phyloP scores from a whole-genome alignment of 2,329 filamentous ascomycete genomes.

The Corinectria fuckeliana region DNA sequence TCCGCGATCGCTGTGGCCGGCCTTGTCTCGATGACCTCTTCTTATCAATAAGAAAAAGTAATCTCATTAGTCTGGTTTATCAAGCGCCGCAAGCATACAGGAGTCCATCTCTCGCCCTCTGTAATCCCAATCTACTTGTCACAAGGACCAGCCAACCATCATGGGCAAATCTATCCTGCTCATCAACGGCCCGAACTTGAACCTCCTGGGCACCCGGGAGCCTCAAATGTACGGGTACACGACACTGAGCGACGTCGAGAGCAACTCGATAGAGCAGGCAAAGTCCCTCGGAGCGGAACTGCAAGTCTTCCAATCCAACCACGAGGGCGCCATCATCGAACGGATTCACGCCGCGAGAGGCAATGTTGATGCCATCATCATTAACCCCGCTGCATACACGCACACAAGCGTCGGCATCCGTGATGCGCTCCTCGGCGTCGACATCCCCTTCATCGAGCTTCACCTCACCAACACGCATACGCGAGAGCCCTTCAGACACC shows the following conservation, averaged over 20 bases:
- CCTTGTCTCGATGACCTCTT: too few species aligned
- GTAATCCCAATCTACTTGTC: too few species aligned
- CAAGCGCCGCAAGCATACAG: too few species aligned
- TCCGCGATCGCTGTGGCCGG: too few species aligned
- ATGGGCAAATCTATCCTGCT: too few species aligned
- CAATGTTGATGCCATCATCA: constrained; percentile 15
- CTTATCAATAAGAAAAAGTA: too few species aligned
- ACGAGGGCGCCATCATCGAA: constrained; percentile 18
- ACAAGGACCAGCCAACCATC: too few species aligned
- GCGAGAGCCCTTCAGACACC: constrained; percentile 16
- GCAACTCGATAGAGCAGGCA: neutral
- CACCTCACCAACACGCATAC: constrained; percentile 21
- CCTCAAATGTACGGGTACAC: neutral
- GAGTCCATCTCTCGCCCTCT: too few species aligned
- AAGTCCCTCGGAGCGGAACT: neutral
- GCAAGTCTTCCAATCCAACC: neutral
- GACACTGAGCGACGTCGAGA: neutral
- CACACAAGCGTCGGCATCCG: constrained; percentile 20
- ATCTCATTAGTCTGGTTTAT: too few species aligned
- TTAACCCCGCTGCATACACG: constrained; percentile 21
- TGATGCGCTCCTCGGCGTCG: constrained; percentile 17
- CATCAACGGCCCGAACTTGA: constrained; percentile 6
- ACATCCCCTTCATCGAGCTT: constrained; percentile 21
- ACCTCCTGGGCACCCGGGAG: neutral
- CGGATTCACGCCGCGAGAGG: constrained; percentile 17